These are phyloP conservation scores for Seiridium unicorne DNA, from an alignment of 2,329 filamentous ascomycete genomes.

Conservation along the genomic window DNA sequence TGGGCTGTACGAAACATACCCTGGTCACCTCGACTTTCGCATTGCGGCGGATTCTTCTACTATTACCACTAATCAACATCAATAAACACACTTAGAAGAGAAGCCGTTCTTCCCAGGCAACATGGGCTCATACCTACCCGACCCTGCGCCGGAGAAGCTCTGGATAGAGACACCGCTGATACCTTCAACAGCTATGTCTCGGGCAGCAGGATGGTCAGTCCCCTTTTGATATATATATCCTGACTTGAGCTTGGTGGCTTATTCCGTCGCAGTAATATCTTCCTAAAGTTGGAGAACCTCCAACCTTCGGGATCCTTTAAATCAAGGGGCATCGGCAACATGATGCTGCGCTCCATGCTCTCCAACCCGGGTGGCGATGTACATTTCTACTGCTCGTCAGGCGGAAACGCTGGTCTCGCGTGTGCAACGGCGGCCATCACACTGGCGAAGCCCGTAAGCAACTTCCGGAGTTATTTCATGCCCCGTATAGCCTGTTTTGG, in stretches of 20 bases:
- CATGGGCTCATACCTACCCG: slow-evolving; percentile 40
- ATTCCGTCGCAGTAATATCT: slow-evolving; percentile 60
- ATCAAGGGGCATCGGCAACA: slow-evolving; percentile 72
- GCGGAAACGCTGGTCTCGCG: slow-evolving; percentile 83
- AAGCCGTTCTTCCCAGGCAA: not conserved
- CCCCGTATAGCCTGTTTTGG: too few species aligned
- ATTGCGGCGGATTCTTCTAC: not conserved
- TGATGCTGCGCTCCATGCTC: slow-evolving; percentile 49
- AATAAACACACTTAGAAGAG: not conserved
- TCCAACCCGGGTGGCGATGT: slow-evolving; percentile 33
- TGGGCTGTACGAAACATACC: not conserved
- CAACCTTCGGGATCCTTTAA: slow-evolving; percentile 88
- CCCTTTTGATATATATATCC: not conserved
- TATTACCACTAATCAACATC: not conserved
- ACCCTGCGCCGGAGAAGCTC: slow-evolving; percentile 44
- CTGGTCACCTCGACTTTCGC: not conserved
- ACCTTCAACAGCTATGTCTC: slow-evolving; percentile 64
- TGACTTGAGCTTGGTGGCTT: not conserved
- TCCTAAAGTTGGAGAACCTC: slow-evolving; percentile 81
- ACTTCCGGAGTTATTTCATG: too few species aligned
- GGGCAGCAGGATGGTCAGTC: slow-evolving; percentile 68
- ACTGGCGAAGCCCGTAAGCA: slow-evolving; percentile 49
- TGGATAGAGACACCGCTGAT: slow-evolving; percentile 74
- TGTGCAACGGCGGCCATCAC: slow-evolving; percentile 70
- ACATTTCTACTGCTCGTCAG: slow-evolving; percentile 79